Evolutionary conservation across 2,329 filamentous ascomycete species (phyloP).

Genomic region (Phaeosphaeria sp.): DNA sequence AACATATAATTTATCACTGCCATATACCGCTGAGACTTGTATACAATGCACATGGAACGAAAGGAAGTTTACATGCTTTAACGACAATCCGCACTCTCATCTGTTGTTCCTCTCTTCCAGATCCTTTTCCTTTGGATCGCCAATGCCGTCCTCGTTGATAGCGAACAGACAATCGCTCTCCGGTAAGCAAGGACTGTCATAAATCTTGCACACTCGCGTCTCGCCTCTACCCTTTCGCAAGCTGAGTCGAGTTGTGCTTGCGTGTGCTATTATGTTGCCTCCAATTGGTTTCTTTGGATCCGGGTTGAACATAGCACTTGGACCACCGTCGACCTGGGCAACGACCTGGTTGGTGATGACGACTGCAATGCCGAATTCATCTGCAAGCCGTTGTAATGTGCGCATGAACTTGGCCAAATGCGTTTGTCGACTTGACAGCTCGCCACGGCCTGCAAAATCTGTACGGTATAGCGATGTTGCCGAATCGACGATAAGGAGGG

Average conservation of each 20-base stretch:
- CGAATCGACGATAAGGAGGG: slow-evolving; percentile 92
- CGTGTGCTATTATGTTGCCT: slow-evolving; percentile 98
- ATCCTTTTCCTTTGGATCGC: slow-evolving; percentile 94
- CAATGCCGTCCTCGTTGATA: slow-evolving; percentile 96
- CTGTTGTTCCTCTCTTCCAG: slow-evolving; percentile 69
- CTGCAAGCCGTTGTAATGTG: slow-evolving; percentile 76
- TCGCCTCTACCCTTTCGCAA: slow-evolving; percentile 95
- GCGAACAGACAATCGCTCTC: slow-evolving; percentile 97
- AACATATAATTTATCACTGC: background rate
- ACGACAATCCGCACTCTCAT: slow-evolving; percentile 9
- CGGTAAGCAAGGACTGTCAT: slow-evolving; percentile 95
- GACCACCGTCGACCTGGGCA: slow-evolving; percentile 95
- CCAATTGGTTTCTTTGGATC: slow-evolving; percentile 99
- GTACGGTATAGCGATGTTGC: slow-evolving; percentile 95
- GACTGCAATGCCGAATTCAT: slow-evolving; percentile 92
- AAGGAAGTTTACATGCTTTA: slow-evolving; percentile 22
- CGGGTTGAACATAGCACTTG: slow-evolving; percentile 97
- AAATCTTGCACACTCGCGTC: slow-evolving; percentile 98
- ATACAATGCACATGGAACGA: background rate
- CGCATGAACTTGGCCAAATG: slow-evolving; percentile 90
- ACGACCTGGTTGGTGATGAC: slow-evolving; percentile 99
- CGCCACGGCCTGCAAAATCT: slow-evolving; percentile 94
- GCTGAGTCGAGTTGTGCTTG: slow-evolving; percentile 91
- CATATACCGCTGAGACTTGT: background rate
- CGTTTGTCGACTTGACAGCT: slow-evolving; percentile 90